Percentiles rank a stretch among this genome's conserved stretches.
Evolutionary conservation across 2,329 filamentous ascomycete genomes (phyloP).

Genomic region (Chaetoscypha palmicola): DNA sequence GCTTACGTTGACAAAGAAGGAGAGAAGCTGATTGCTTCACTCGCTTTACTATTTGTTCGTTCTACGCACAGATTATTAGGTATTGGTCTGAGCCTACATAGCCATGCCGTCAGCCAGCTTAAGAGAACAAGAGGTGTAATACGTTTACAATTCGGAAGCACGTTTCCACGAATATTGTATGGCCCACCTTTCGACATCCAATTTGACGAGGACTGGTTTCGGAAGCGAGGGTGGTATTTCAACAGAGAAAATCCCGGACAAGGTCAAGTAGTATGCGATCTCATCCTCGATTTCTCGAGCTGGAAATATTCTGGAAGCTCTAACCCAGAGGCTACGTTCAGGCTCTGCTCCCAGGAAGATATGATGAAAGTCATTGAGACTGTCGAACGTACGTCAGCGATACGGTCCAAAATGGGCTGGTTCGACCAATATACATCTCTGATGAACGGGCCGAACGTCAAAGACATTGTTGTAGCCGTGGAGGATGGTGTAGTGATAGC

Average conservation of each 20-base stretch:
- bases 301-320: conserved; percentile 35
- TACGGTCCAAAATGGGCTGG: conserved; percentile 47
- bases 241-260: conserved; percentile 38
- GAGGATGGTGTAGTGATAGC: conserved; percentile 44
- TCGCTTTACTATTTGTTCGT: conserved; percentile 48
- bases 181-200: conserved; percentile 41
- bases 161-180: conserved; percentile 51
- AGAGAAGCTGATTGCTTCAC: conserved; percentile 47
- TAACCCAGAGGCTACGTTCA: conserved; percentile 36
- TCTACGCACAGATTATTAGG: conserved; percentile 41
- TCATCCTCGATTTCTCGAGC: conserved; percentile 46
- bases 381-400: conserved; percentile 41
- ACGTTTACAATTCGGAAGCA: conserved; percentile 49
- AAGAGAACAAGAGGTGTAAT: conserved; percentile 44
- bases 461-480: conserved; percentile 48
- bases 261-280: conserved; percentile 46
- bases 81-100: conserved; percentile 47
- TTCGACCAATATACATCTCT: conserved; percentile 52
- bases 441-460: conserved; percentile 40
- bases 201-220: conserved; percentile 44
- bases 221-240: conserved; percentile 46
- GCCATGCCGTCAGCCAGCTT: conserved; percentile 43
- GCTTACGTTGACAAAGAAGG: conserved; percentile 47
- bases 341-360: conserved; percentile 32
- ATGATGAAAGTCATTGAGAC: conserved; percentile 42